Conservation (phyloP, 2,329 filamentous ascomycete genomes). For the Claviceps maximensis region DNA sequence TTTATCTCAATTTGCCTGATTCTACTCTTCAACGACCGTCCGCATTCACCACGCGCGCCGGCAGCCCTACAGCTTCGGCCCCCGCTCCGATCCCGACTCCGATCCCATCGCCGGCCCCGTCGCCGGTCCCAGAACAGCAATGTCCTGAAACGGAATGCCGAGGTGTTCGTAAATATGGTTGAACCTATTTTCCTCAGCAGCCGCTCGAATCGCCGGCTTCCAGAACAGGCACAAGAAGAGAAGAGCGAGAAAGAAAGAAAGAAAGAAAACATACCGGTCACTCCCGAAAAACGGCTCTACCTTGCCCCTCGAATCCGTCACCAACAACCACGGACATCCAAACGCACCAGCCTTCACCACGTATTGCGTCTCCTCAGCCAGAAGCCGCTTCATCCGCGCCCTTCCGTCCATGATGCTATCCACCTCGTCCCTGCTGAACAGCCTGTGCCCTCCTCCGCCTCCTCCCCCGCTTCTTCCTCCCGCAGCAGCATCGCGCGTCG, state of each 20-base stretch:
- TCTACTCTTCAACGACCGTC: too few relatives aligned
- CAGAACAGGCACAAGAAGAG: background rate
- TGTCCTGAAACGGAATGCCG: conserved; percentile 43
- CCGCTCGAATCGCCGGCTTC: background rate
- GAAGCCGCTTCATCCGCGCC: conserved; percentile 28
- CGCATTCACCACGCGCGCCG: too few relatives aligned
- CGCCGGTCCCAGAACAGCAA: conserved; percentile 23
- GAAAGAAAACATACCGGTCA: conserved; percentile 43
- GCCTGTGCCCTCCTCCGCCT: conserved; percentile 9
- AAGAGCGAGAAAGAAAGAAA: too few relatives aligned
- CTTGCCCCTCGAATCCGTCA: conserved; percentile 41
- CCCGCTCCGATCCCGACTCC: too few relatives aligned
- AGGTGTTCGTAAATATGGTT: conserved; percentile 57
- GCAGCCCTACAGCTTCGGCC: conserved; percentile 21
- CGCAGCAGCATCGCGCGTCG: conserved; percentile 13
- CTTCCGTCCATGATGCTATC: conserved; percentile 40
- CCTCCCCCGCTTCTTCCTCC: too few relatives aligned
- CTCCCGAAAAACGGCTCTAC: conserved; percentile 65
- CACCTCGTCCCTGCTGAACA: conserved; percentile 41
- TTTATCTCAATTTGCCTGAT: too few relatives aligned
- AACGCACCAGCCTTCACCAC: conserved; percentile 56
- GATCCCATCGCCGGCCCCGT: conserved; percentile 4
- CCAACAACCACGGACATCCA: conserved; percentile 66
- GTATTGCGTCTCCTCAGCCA: conserved; percentile 45
- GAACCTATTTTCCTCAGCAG: conserved; percentile 31